These are phyloP conservation scores for Leccinum arenicola DNA, from an alignment of 768 basidiomycete genomes.

Conservation along the genomic window DNA sequence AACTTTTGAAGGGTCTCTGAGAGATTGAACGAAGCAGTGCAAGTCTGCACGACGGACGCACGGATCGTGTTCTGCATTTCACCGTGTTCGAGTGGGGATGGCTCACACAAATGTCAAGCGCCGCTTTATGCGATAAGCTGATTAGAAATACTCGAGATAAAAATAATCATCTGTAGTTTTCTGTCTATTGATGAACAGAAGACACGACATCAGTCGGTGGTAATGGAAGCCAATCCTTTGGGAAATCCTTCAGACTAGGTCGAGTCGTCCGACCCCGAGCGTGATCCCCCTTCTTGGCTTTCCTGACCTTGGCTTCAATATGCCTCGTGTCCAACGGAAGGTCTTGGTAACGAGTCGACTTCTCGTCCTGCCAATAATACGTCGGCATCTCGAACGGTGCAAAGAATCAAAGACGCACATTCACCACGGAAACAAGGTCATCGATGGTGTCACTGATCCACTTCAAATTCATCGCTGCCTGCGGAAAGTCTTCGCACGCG, in stretches of 20 bases:
- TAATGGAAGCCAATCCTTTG: constrained; percentile 75
- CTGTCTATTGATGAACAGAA: constrained; percentile 10
- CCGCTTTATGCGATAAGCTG: constrained; percentile 2
- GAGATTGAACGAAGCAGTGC: constrained; percentile 45
- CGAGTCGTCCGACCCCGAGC: constrained; percentile 51
- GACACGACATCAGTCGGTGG: constrained; percentile 2
- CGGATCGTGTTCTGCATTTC: constrained; percentile 35
- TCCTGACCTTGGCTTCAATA: constrained; percentile 65
- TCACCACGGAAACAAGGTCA: constrained; percentile 73
- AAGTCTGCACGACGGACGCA: constrained; percentile 54
- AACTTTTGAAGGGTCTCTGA: constrained; percentile 48
- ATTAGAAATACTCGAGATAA: neutral
- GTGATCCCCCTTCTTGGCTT: constrained; percentile 74
- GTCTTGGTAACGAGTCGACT: constrained; percentile 46
- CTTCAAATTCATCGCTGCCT: constrained; percentile 85
- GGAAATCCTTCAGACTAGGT: constrained; percentile 78
- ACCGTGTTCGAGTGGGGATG: neutral
- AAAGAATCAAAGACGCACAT: constrained; percentile 53
- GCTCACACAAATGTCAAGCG: neutral
- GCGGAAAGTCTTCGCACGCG: constrained; percentile 82
- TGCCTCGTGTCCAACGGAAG: constrained; percentile 84
- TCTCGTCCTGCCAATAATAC: constrained; percentile 29
- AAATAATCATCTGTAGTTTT: neutral
- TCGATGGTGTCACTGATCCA: constrained; percentile 90
- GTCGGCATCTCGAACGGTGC: constrained; percentile 11